Evolutionary conservation across 1,284 basidiomycete genomes (phyloP), one percentile per base, ranked within the genome.

Genomic region (Cutaneotrichosporon cutaneum): DNA sequence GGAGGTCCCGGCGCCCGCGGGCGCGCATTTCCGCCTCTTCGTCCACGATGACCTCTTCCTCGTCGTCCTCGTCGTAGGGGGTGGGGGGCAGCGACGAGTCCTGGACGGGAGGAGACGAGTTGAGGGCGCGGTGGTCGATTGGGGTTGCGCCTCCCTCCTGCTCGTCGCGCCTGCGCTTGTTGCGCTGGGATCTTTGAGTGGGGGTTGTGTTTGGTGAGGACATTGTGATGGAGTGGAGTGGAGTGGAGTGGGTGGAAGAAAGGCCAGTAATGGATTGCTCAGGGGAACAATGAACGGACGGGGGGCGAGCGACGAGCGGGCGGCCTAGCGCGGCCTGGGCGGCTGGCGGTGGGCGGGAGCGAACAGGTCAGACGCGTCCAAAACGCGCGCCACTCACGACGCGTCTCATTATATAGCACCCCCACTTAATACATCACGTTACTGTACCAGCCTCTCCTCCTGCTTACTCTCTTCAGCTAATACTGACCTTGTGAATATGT

Each of bases 41-140:
- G 61, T 78, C 83, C 22, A 92, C 83, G 61, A 93, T 88, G 24
- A 87, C 84, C 63, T 91, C 90, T 58, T 88, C 88, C 47, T 93
- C 91, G 52, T 92, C 92, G 14, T 90, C 90, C 70, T 94, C 93
- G 3, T 89, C 90, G 75, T 94, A 93, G 0, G 89, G 81, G 21
- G n/a, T n/a, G n/a, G 80, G 80, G 0, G 81, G 81, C 1, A 78
- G 71, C 10, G 77, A 77, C 1, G 79, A 76, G 39, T 7, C 39
- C 39, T 8, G 18, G 16, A 18, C 18, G 4, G 78, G 74, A 4
- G 74, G 74, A 3, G 75, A 73, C 10, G 72, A 74, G 26, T 68
- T 68, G 48, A 67, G 69, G 14, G 24, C 58, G 11, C 54, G 60
- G 11, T 55, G 47, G 14, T 56, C 51, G 13, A 53, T 21, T 10